A percentile compares a stretch with the other conserved stretches of the same genome.
Evolutionary conservation across 148 eudicot species (phyloP).

Genomic region (Oxyria digyna): DNA sequence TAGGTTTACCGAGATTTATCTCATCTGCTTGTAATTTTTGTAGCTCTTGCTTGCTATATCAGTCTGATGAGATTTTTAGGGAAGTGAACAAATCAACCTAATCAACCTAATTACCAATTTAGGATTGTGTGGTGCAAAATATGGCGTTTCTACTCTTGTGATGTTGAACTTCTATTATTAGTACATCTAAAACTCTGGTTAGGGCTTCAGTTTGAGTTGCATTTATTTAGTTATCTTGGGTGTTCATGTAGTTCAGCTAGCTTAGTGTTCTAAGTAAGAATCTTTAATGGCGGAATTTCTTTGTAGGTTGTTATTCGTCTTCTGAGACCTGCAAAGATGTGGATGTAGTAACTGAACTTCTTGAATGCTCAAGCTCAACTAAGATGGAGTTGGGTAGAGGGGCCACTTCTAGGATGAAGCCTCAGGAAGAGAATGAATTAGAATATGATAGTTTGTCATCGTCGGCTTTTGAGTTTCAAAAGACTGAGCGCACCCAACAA

Average conservation of each 20-base stretch:
- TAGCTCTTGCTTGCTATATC: not conserved
- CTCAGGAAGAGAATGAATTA: conserved; percentile 25
- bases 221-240: not conserved
- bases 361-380: conserved; percentile 4
- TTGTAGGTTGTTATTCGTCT: conserved; percentile 8
- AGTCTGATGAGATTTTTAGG: not conserved
- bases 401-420: conserved; percentile 22
- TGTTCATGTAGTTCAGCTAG: not conserved
- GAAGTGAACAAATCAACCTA: not conserved
- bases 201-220: not conserved
- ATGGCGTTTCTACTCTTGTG: not conserved
- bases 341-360: conserved; percentile 9
- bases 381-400: not conserved
- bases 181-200: not conserved
- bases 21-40: not conserved
- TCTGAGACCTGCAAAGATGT: conserved; percentile 10
- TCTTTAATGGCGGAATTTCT: not conserved
- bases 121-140: not conserved
- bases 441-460: conserved; percentile 32
- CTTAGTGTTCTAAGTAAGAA: not conserved
- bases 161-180: not conserved
- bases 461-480: conserved; percentile 55
- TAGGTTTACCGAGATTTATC: not conserved
- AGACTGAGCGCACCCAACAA: conserved; percentile 36
- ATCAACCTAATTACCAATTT: not conserved